Evolutionary conservation across 306 rosid species (phyloP), one percentile per base, ranked within the genome.

Genomic region (Sophora flavescens): DNA sequence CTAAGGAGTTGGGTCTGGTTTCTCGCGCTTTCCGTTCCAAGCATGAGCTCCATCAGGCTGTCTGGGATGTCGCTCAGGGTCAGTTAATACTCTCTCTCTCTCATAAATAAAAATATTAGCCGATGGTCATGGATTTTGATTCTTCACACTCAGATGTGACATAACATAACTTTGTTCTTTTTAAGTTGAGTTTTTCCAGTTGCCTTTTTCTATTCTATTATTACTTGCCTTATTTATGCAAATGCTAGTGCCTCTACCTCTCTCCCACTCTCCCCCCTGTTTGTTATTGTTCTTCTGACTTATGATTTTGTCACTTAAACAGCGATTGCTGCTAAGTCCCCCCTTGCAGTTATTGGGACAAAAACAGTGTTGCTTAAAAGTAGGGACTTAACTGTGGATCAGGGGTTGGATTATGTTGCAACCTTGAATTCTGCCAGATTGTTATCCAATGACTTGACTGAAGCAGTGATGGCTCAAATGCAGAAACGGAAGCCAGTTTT

Each of bases 341-440:
- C 96, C 3, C 81, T 86, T 32, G 97, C 98, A 1, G 80, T 92
- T 52, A 74, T 71, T 5, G 98, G 98, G 65, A 94, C 98, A 47
- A 92, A 90, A 74, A 88, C 86, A 2, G 97, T 94, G 80, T 30
- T 94, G 64, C 88, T 90, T 12, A 85, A 72, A 82, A 90, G 93
- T 28, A 89, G 95, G 80, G 97, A 94, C 74, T 62, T 94, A 70
- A 87, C 63, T 12, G 57, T 89, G 67, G 98, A 88, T 15, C 96
- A 90, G 68, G 97, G 96, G 1, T 78, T 94, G 89, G 97, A 94
- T 64, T 92, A 87, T 70, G 96, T 89, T 22, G 97, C 97, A 5
- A 90, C 96, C 22, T 76, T 93, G 89, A 94, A 94, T 81, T 83
- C 98, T 3, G 88, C 89, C 0, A 86, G 87, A 77, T 75, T 94